A percentile compares a stretch with the other conserved stretches of the same genome.
Conservation (phyloP, 345 rosid genomes). For the Gynandropsis gynandra region DNA sequence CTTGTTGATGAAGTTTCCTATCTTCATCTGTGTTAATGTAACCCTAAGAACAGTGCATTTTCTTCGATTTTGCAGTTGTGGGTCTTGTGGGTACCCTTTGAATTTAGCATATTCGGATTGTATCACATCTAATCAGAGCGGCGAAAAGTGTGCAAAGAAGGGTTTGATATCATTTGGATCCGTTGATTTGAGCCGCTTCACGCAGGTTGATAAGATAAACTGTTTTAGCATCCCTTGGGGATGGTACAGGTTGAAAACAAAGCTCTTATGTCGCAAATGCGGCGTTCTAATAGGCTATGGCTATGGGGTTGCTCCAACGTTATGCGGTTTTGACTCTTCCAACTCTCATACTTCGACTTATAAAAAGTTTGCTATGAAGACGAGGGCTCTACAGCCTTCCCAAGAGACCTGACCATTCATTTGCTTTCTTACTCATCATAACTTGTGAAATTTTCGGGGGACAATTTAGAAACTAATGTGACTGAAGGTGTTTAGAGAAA, state of each 20-base stretch:
- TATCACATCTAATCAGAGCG: conserved; percentile 27
- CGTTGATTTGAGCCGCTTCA: conserved; percentile 59
- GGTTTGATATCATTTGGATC: conserved; percentile 44
- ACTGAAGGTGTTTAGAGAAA: too few species aligned
- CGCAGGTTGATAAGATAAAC: conserved; percentile 54
- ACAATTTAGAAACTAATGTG: too few species aligned
- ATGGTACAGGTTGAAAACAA: conserved; percentile 37
- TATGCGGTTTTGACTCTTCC: conserved; percentile 50
- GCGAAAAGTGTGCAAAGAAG: conserved; percentile 35
- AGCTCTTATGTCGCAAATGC: conserved; percentile 59
- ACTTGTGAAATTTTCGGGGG: too few species aligned
- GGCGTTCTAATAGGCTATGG: conserved; percentile 60
- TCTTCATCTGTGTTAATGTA: too few species aligned
- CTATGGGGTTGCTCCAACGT: conserved; percentile 41
- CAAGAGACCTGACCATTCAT: conserved; percentile 27
- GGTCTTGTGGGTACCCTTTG: conserved; percentile 55
- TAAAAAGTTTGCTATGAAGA: conserved; percentile 45
- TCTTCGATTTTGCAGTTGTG: conserved; percentile 37
- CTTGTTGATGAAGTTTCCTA: too few species aligned
- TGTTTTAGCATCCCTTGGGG: conserved; percentile 47
- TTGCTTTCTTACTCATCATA: too few species aligned
- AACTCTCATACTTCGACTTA: conserved; percentile 32
- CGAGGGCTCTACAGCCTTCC: conserved; percentile 46
- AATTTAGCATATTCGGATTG: conserved; percentile 44
- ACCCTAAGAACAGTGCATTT: too few species aligned